These are phyloP conservation scores for Trichopus zeylanicus DNA, from an alignment of 116 monocot genomes.

Conservation along the genomic window DNA sequence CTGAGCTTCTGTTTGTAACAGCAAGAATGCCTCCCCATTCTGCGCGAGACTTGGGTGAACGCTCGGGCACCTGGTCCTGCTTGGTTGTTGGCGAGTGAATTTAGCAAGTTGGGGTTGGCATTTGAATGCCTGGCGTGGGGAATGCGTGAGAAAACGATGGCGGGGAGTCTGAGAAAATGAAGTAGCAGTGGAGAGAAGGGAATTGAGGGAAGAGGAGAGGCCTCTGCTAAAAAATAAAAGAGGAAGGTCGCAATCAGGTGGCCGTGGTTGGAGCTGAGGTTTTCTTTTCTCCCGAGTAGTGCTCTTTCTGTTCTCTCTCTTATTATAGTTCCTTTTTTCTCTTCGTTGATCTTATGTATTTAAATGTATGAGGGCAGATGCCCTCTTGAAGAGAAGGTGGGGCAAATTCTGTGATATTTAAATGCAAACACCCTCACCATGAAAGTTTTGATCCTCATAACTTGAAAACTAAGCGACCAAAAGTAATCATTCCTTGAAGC, in stretches of 20 bases:
- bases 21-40: constrained; percentile 82
- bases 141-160: neutral
- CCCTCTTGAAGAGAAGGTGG: neutral
- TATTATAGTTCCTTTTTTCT: no score
- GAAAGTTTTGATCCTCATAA: neutral
- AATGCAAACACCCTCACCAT: neutral
- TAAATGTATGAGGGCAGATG: no score
- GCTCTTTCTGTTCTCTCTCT: no score
- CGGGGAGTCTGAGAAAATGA: neutral
- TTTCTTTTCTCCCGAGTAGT: neutral
- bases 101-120: neutral
- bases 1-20: constrained; percentile 88
- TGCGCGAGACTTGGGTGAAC: neutral
- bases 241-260: constrained; percentile 29
- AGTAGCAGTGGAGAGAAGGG: constrained; percentile 1
- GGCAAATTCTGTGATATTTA: neutral
- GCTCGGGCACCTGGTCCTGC: no score
- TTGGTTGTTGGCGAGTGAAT: neutral
- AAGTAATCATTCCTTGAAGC: no score
- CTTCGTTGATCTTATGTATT: no score
- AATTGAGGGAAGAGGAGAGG: constrained; percentile 4
- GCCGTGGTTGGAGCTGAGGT: constrained; percentile 18
- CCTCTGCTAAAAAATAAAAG: neutral
- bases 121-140: neutral
- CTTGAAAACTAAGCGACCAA: no score